A percentile compares a stretch with the other conserved stretches of the same genome.
These are phyloP conservation scores for Entomortierella lignicola DNA, from an alignment of 192 early-diverging fungal genomes.

Conservation along the genomic window DNA sequence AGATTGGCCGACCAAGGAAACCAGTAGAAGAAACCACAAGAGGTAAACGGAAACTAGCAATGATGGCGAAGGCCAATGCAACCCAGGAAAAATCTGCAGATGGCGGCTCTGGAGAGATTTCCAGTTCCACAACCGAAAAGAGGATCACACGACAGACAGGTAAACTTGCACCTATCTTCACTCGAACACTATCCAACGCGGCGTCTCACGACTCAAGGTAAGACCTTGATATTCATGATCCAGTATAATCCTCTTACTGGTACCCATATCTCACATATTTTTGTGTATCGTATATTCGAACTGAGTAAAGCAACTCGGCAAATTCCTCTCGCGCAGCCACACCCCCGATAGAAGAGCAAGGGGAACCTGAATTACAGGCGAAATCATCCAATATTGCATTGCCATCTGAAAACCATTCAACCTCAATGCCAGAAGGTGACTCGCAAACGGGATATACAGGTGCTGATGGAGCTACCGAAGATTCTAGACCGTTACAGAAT, in stretches of 20 bases:
- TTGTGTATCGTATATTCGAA: too few relatives aligned
- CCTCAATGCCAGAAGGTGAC: conserved; percentile 11
- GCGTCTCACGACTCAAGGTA: too few relatives aligned
- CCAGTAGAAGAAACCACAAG: conserved; percentile 6
- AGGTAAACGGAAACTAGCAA: neutral
- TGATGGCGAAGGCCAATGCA: neutral
- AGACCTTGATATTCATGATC: too few relatives aligned
- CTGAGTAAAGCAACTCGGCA: too few relatives aligned
- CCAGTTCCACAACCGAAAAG: neutral
- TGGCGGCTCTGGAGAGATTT: neutral
- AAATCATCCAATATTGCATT: neutral
- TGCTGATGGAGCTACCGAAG: neutral
- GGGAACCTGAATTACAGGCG: neutral
- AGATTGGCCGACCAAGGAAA: conserved; percentile 24
- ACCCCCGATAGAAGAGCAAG: neutral
- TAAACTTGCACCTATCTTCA: conserved; percentile 19
- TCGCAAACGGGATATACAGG: neutral
- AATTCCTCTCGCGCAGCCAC: too few relatives aligned
- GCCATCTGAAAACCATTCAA: neutral
- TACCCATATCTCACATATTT: too few relatives aligned
- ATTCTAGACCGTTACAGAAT: neutral
- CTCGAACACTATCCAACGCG: neutral
- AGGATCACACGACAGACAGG: neutral
- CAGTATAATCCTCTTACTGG: too few relatives aligned
- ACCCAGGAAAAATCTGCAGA: neutral